Conservation (phyloP, 805 yeast species). For the fission yeast (Schizosaccharomyces pombe) region ASM294v3 CU329670.1:2734501-2735000, state of each 20-base stretch:
- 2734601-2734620: conserved; percentile 68
- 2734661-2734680: conserved; percentile 97
- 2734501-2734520: conserved; percentile 73
- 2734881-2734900: conserved; percentile 87
- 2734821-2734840: conserved; percentile 86
- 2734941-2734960: conserved; percentile 7
- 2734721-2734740: conserved; percentile 79
- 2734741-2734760: conserved; percentile 91
- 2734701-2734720: conserved; percentile 95
- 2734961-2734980: too few species aligned
- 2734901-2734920: conserved; percentile 89
- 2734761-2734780: conserved; percentile 94
- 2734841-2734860: conserved; percentile 91
- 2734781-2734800: conserved; percentile 91
- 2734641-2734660: conserved; percentile 84
- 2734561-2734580: conserved; percentile 96
- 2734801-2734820: conserved; percentile 68
- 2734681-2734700: conserved; percentile 96
- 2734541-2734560: conserved; percentile 81
- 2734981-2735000: too few species aligned
- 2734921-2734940: conserved; percentile 51
- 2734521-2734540: conserved; percentile 67
- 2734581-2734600: conserved; percentile 87
- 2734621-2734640: conserved; percentile 98
- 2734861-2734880: conserved; percentile 91